Percentiles rank a stretch among this genome's conserved stretches.
Conservation (phyloP, 345 rosid genomes). For the Rhodomyrtus tomentosa region DNA sequence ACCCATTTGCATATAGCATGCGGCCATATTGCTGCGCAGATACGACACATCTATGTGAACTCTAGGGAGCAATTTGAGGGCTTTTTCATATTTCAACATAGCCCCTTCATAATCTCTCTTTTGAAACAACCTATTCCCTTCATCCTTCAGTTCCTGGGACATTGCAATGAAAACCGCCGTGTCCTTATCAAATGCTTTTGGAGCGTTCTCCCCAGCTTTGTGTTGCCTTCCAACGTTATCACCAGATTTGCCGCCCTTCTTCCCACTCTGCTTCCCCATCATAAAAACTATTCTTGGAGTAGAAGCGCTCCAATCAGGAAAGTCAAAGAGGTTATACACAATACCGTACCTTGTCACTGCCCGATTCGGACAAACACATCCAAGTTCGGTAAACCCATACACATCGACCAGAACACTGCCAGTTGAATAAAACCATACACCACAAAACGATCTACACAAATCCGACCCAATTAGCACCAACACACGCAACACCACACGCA, state of each 20-base stretch:
- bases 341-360: neutral
- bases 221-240: constrained; percentile 18
- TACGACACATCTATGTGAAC: constrained; percentile 51
- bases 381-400: neutral
- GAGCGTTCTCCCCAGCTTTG: constrained; percentile 17
- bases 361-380: neutral
- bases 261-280: constrained; percentile 43
- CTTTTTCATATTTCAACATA: constrained; percentile 62
- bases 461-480: neutral
- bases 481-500: neutral
- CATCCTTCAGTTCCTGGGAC: constrained; percentile 70
- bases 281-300: neutral
- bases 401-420: neutral
- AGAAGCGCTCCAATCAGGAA: neutral
- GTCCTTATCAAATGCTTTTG: constrained; percentile 33
- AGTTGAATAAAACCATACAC: neutral
- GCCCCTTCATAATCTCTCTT: constrained; percentile 70
- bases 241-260: constrained; percentile 23
- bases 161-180: constrained; percentile 33
- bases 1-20: constrained; percentile 89
- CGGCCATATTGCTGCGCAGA: constrained; percentile 70
- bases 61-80: constrained; percentile 66
- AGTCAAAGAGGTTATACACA: neutral
- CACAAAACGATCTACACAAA: neutral
- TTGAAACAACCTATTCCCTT: constrained; percentile 78